Conservation (phyloP, 2,329 filamentous ascomycete species). For the Aspergillus fumigatus region DNA sequence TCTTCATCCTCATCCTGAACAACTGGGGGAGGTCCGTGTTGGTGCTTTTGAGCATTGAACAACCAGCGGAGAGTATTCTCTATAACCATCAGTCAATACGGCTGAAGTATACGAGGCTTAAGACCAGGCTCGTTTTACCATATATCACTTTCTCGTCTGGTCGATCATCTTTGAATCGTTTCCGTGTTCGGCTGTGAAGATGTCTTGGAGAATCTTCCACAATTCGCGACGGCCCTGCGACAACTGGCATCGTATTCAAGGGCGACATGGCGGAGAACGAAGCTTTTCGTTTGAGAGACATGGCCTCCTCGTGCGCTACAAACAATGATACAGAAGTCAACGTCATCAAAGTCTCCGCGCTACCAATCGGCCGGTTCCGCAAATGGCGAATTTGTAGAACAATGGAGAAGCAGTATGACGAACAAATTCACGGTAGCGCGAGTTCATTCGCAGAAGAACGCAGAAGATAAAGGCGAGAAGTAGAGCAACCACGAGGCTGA, state of each 20-base stretch:
- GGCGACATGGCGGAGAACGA: conserved; percentile 46
- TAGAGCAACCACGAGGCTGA: not conserved
- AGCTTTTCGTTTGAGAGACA: conserved; percentile 58
- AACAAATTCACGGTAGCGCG: not conserved
- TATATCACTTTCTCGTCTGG: conserved; percentile 54
- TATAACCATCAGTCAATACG: conserved; percentile 10
- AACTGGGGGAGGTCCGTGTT: conserved; percentile 11
- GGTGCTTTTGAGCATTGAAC: conserved; percentile 37
- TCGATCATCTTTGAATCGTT: conserved; percentile 54
- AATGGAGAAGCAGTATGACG: not conserved
- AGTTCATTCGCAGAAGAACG: not conserved
- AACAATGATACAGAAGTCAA: not conserved
- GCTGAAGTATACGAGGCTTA: not conserved
- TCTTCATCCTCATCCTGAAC: conserved; percentile 13
- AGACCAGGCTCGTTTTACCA: conserved; percentile 34
- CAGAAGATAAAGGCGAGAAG: not conserved
- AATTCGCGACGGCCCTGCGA: conserved; percentile 22
- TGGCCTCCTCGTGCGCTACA: conserved; percentile 21
- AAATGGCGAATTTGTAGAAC: not conserved
- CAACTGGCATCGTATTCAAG: conserved; percentile 26
- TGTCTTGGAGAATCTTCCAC: conserved; percentile 37
- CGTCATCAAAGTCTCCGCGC: not conserved
- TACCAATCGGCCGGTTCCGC: not conserved
- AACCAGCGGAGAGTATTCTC: conserved; percentile 42
- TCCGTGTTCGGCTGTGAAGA: conserved; percentile 54